phyloP scores from a whole-genome alignment of 768 basidiomycete genomes.

The Russula sp. region DNA sequence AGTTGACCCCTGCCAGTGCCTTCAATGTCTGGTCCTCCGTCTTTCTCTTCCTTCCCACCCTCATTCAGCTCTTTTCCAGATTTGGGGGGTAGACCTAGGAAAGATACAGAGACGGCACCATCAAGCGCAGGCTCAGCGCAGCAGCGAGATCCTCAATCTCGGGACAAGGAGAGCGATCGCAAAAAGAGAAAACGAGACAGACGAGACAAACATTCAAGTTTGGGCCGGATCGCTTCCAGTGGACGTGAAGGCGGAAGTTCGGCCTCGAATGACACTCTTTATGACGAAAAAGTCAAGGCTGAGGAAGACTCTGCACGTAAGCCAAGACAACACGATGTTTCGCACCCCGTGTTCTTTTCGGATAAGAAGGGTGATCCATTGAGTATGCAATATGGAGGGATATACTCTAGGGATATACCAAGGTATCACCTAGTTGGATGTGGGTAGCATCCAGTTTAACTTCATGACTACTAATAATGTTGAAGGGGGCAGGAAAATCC shows the following conservation, averaged over 20 bases:
- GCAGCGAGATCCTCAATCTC: conserved; percentile 21
- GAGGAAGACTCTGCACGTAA: conserved; percentile 30
- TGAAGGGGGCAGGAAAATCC: conserved; percentile 20
- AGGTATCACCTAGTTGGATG: conserved; percentile 19
- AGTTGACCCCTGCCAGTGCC: background rate
- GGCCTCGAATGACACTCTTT: conserved; percentile 6
- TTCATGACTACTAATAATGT: conserved; percentile 13
- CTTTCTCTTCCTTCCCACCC: conserved; percentile 56
- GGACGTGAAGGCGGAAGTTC: conserved; percentile 23
- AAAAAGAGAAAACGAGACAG: conserved; percentile 22
- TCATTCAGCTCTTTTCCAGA: conserved; percentile 69
- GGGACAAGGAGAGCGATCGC: conserved; percentile 28
- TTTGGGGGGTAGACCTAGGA: conserved; percentile 39
- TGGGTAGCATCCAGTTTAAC: background rate
- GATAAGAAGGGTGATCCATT: conserved; percentile 32
- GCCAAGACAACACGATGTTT: conserved; percentile 25
- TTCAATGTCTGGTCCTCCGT: conserved; percentile 42
- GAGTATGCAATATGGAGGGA: conserved; percentile 19
- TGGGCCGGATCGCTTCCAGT: conserved; percentile 19
- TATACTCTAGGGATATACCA: conserved; percentile 17
- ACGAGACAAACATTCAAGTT: conserved; percentile 2
- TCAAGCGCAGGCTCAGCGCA: conserved; percentile 11
- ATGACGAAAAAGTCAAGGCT: conserved; percentile 31
- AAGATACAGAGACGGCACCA: conserved; percentile 17
- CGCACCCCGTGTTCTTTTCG: conserved; percentile 43